These are phyloP conservation scores for Salix udensis DNA, from an alignment of 345 rosid genomes.

Conservation along the genomic window DNA sequence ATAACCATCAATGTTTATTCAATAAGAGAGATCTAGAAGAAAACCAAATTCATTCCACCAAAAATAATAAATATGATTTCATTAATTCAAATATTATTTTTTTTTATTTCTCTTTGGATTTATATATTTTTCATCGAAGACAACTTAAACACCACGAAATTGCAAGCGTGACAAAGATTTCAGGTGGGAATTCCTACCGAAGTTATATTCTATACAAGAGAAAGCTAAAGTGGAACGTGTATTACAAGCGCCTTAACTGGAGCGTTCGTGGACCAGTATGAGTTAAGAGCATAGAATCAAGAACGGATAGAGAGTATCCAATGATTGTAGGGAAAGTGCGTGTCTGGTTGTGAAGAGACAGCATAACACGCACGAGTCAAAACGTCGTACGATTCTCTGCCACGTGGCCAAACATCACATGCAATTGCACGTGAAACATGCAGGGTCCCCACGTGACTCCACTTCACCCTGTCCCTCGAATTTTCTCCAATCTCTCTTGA, in stretches of 20 bases:
- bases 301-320: conserved; percentile 20
- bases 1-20: too few relatives aligned
- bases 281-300: background rate
- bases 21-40: too few relatives aligned
- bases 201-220: background rate
- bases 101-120: too few relatives aligned
- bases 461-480: background rate
- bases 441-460: conserved; percentile 27
- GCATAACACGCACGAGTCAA: conserved; percentile 33
- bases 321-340: conserved; percentile 35
- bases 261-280: background rate
- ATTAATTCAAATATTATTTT: too few relatives aligned
- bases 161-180: background rate
- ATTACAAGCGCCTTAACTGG: background rate
- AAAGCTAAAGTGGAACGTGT: background rate
- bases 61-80: too few relatives aligned
- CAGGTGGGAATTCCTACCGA: background rate
- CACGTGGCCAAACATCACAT: conserved; percentile 14
- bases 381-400: conserved; percentile 22
- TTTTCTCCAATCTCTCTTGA: background rate
- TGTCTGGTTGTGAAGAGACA: conserved; percentile 38
- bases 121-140: too few relatives aligned
- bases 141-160: too few relatives aligned
- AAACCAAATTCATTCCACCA: too few relatives aligned
- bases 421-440: conserved; percentile 31